Base-by-base conservation (phyloP, 352 stramenopile genomes). In the Phytophthora podocarpi region DNA sequence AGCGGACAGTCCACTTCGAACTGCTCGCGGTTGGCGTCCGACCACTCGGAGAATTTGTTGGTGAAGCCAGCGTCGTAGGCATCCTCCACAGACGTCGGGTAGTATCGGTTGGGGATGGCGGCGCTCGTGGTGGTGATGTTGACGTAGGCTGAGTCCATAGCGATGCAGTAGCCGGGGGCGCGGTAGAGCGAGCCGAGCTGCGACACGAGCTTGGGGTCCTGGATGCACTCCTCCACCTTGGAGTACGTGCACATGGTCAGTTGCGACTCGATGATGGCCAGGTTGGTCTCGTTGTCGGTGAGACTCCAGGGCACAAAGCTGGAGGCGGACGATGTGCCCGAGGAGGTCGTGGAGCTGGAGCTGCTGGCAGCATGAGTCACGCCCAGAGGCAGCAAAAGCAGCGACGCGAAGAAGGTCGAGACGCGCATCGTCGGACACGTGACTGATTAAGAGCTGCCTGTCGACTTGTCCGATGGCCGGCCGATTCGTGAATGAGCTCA, bases 41-140 rank as follows among this genome's bases (percentile, higher is more conserved):
- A 74, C 80, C 80, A 89, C 56, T 83, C 73, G 18, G 80, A 85
- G 45, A 89, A 87, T 46, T 83, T 82, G 59, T 87, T 89, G 35
- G 59, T 66, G 31, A 83, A 80, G 27, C 77, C 77, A 1, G 56
- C 63, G 32, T 68, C 62, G 39, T 85, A 74, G 3, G 77, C 80
- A 40, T 74, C 73, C 51, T 82, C 56, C 8, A 74, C 74, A 15
- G 65, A 84, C 27, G 65, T 86, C 9, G 80, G 80, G 18, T 74
- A 66, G 59, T 89, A 89, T 20, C 67, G 70, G 27, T 85, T 86
- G n/a, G 80, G 80, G 24, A 77, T 50, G n/a, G 80, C 75, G 4
- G 64, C 59, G 9, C 36, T 57, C 2, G 52, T 9, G 3, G 55
- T 76, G 1, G 62, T 64, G 9, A 84, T 50, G 47, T 74, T 78